A percentile compares a stretch with the other conserved stretches of the same genome.
Evolutionary conservation across 169 alveolate genomes (phyloP).

Genomic region (Cryptosporidium tyzzeri): DNA sequence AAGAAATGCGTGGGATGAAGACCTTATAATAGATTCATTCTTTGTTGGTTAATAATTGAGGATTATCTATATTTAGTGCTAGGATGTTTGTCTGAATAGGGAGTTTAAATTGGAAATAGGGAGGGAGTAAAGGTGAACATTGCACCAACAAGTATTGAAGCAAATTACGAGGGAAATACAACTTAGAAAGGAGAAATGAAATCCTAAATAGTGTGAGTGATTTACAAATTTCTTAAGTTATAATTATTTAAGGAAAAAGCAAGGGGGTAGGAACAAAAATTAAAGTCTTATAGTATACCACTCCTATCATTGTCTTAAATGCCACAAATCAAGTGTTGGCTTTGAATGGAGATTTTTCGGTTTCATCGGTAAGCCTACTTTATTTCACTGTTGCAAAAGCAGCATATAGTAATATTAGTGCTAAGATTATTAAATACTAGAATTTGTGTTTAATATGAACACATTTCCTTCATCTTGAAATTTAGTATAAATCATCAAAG

Average conservation of each 20-base stretch:
- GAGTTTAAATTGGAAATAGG: not conserved
- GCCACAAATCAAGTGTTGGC: not conserved
- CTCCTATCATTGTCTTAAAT: not conserved
- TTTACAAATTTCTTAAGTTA: not conserved
- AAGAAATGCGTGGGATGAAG: constrained; percentile 74
- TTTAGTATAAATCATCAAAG: not conserved
- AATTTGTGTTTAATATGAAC: constrained; percentile 4
- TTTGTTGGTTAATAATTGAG: constrained; percentile 39
- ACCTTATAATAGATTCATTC: constrained; percentile 57
- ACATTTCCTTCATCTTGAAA: constrained; percentile 3
- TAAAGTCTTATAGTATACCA: too few species aligned
- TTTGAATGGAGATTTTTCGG: not conserved
- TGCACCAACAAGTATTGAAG: not conserved
- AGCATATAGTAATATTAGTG: constrained; percentile 1
- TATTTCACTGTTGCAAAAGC: not conserved
- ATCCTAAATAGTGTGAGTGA: not conserved
- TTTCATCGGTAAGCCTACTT: not conserved
- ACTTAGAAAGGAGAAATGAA: not conserved
- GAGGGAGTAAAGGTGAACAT: not conserved
- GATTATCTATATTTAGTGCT: too few species aligned
- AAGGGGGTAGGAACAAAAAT: not conserved
- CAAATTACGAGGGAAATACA: too few species aligned
- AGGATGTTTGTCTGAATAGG: too few species aligned
- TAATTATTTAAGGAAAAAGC: not conserved
- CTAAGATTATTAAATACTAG: not conserved